phyloP scores from a whole-genome alignment of 2,329 filamentous ascomycete genomes.

The Huntiella abstrusa region DNA sequence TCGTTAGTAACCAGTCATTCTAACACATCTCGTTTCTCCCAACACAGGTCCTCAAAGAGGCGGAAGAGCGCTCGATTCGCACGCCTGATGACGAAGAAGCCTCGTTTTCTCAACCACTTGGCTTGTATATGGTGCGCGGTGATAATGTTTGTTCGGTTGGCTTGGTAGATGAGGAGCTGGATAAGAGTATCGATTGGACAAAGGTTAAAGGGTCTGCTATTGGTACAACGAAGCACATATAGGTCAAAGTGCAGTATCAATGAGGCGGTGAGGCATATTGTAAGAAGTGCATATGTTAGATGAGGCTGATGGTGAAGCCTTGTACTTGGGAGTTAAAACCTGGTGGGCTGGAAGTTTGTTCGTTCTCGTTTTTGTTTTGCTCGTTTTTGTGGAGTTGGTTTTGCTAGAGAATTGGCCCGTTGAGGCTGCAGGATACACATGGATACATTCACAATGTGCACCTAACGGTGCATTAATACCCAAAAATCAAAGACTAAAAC shows the following conservation, averaged over 20 bases:
- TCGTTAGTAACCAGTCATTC: not conserved
- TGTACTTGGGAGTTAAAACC: too few relatives aligned
- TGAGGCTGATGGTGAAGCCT: too few relatives aligned
- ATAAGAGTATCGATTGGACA: conserved; percentile 80
- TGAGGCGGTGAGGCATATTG: too few relatives aligned
- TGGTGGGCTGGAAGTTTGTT: too few relatives aligned
- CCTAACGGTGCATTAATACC: conserved; percentile 3
- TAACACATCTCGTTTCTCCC: not conserved
- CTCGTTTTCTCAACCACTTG: conserved; percentile 63
- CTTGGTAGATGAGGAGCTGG: conserved; percentile 73
- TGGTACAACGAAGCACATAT: conserved; percentile 59
- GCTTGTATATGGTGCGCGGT: conserved; percentile 78
- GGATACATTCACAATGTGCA: not conserved
- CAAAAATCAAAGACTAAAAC: not conserved
- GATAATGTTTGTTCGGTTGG: conserved; percentile 89
- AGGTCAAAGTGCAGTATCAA: not conserved
- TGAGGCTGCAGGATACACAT: not conserved
- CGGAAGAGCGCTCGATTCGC: conserved; percentile 78
- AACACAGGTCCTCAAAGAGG: conserved; percentile 53
- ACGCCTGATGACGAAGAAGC: conserved; percentile 66
- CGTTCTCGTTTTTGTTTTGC: too few relatives aligned
- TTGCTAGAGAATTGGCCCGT: too few relatives aligned
- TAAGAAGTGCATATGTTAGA: too few relatives aligned
- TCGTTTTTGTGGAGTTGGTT: too few relatives aligned
- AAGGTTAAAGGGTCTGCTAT: conserved; percentile 74